Conservation (phyloP, 1,284 basidiomycete species). For the Polyporus tsugae region DNA sequence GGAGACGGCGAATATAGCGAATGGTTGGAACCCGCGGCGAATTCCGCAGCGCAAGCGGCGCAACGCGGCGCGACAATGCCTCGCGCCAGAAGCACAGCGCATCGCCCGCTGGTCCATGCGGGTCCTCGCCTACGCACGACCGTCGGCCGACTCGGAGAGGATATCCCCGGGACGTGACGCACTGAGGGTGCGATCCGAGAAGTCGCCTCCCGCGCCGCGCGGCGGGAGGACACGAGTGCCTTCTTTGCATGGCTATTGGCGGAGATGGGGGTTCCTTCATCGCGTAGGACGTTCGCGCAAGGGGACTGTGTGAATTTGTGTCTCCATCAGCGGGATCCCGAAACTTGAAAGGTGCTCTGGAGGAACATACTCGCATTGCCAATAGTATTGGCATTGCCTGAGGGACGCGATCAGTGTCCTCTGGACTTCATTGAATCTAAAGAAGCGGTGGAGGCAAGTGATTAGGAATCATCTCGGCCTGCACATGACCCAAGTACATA, state of each 20-base stretch:
- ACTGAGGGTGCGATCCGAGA: constrained; percentile 1
- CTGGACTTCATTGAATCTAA: not conserved
- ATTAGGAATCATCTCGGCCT: not conserved
- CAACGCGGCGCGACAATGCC: not conserved
- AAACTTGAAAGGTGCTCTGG: not conserved
- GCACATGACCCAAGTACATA: constrained; percentile 3
- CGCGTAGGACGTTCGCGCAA: not conserved
- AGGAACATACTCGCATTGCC: not conserved
- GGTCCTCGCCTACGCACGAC: not conserved
- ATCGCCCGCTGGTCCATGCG: constrained; percentile 1
- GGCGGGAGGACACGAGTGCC: not conserved
- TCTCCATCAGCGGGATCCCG: constrained; percentile 10
- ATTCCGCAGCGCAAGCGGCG: constrained; percentile 1
- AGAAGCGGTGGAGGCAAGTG: not conserved
- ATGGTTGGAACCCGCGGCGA: not conserved
- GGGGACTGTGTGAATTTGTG: not conserved
- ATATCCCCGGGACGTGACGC: not conserved
- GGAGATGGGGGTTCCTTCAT: not conserved
- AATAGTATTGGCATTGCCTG: constrained; percentile 8
- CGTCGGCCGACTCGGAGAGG: constrained; percentile 6
- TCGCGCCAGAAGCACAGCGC: not conserved
- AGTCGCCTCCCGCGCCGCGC: constrained; percentile 4
- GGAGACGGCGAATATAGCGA: not conserved
- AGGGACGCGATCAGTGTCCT: not conserved
- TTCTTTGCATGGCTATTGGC: not conserved